Base-by-base conservation (phyloP, 2,329 filamentous ascomycete species). In the Monilinia laxa region DNA sequence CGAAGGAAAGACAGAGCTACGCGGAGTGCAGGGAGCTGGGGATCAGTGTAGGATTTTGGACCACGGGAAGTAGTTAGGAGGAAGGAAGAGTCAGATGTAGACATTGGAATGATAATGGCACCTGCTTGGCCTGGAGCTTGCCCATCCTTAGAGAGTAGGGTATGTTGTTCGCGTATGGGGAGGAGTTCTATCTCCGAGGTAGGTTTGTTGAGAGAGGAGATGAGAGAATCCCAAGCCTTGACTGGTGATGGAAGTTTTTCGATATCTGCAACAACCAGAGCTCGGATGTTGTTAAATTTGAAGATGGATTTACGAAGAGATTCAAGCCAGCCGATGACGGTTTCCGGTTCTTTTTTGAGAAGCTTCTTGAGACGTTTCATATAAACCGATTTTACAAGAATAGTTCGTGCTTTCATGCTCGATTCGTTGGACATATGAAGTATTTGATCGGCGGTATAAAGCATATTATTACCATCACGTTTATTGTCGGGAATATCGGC, bases 401-500 rank as follows among this genome's bases (percentile, higher is more conserved):
- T 93, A 65, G 89, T 89, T 72, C 89, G 89, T 2, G 93, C 91
- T 57, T 92, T 90, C 38, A 88, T 81, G 65, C 93, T 86, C 0
- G 92, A 93, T 31, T 91, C 87, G 40, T 85, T 85, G n/a, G 90
- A 84, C 73, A 91, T 87, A 76, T 97, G 92, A 28, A 96, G 85
- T 79, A 94, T 92, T 69, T 88, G 85, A 72, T 95, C 87, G 67
- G 89, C 82, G 70, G 88, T 86, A 65, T 79, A 80, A 4, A 85
- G 81, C 87, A 89, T 89, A 53, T 81, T 81, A 66, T 88, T 86
- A 1, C 95, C 95, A 72, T 90, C 91, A 53, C 95, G 91, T 82
- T 98, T 99, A 63, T 88, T 84, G 75, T 97, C 93, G 0, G 95
- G 95, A 23, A 99, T 90, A 73, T 98, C 94, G 3, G 93, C 93